These are phyloP conservation scores for Globisporangium orthogonon DNA, from an alignment of 352 stramenopile species.

Conservation along the genomic window DNA sequence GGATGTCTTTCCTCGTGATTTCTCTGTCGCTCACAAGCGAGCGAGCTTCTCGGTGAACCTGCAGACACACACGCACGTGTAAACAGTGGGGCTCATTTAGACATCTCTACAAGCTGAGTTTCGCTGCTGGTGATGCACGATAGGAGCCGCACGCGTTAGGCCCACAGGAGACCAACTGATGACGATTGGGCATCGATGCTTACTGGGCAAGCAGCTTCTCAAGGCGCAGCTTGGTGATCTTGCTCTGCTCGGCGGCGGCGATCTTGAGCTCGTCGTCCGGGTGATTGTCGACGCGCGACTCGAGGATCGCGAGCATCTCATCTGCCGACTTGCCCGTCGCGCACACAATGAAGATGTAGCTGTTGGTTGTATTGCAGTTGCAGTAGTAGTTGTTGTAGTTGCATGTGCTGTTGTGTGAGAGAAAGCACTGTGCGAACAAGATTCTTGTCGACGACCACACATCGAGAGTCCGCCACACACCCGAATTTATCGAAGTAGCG, in stretches of 20 bases:
- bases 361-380: too few relatives aligned
- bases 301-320: constrained; percentile 69
- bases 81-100: too few relatives aligned
- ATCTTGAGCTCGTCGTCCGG: constrained; percentile 42
- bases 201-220: constrained; percentile 62
- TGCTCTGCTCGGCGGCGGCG: constrained; percentile 63
- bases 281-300: constrained; percentile 44
- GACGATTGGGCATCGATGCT: constrained; percentile 17
- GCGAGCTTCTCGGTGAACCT: not conserved
- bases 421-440: too few relatives aligned
- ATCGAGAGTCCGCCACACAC: constrained; percentile 21
- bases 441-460: too few relatives aligned
- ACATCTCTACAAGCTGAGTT: too few relatives aligned
- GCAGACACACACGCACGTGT: not conserved
- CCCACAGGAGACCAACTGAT: not conserved
- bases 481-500: constrained; percentile 66
- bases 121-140: too few relatives aligned
- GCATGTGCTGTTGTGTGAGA: not conserved
- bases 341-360: constrained; percentile 80
- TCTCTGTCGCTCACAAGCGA: constrained; percentile 2
- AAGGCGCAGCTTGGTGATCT: constrained; percentile 71
- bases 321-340: constrained; percentile 68
- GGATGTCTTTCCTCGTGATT: not conserved
- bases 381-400: too few relatives aligned
- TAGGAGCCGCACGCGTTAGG: too few relatives aligned